phyloP scores from a whole-genome alignment of 306 rosid genomes.

The Cicer pinnatifidum region DNA sequence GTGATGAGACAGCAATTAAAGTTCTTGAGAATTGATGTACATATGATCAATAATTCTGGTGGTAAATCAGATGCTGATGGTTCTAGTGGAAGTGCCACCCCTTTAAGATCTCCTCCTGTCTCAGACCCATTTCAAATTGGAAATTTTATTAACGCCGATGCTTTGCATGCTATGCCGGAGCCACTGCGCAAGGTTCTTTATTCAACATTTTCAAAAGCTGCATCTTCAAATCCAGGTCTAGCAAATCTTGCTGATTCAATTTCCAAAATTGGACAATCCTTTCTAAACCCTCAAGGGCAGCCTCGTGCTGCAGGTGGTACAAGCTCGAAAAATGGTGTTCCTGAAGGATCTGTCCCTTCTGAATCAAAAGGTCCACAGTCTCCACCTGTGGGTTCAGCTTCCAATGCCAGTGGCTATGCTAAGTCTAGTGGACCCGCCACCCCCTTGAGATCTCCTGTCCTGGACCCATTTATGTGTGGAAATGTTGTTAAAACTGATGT shows the following conservation, averaged over 20 bases:
- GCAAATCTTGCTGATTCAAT: constrained; percentile 55
- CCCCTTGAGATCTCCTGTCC: constrained; percentile 48
- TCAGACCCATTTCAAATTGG: constrained; percentile 27
- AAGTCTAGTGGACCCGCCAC: constrained; percentile 60
- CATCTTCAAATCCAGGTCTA: constrained; percentile 55
- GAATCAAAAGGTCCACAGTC: constrained; percentile 39
- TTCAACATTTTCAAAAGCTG: constrained; percentile 51
- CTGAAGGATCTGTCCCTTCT: constrained; percentile 33
- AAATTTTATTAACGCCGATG: constrained; percentile 44
- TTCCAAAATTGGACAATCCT: constrained; percentile 47
- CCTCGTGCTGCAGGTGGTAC: constrained; percentile 48
- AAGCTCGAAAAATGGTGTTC: constrained; percentile 38
- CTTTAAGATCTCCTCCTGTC: constrained; percentile 47
- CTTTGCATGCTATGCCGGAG: constrained; percentile 60
- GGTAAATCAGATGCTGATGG: constrained; percentile 47
- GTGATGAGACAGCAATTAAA: constrained; percentile 70
- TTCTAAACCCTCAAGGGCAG: constrained; percentile 44
- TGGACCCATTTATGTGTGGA: constrained; percentile 29
- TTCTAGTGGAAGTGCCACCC: constrained; percentile 68
- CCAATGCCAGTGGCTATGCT: constrained; percentile 41
- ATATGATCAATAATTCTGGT: constrained; percentile 44
- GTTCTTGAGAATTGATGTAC: constrained; percentile 75
- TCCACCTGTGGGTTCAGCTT: constrained; percentile 38
- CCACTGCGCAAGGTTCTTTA: constrained; percentile 50
- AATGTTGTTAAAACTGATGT: constrained; percentile 41